These are phyloP conservation scores for Diaporthe humulicola DNA, from an alignment of 2,329 filamentous ascomycete species.

Conservation along the genomic window DNA sequence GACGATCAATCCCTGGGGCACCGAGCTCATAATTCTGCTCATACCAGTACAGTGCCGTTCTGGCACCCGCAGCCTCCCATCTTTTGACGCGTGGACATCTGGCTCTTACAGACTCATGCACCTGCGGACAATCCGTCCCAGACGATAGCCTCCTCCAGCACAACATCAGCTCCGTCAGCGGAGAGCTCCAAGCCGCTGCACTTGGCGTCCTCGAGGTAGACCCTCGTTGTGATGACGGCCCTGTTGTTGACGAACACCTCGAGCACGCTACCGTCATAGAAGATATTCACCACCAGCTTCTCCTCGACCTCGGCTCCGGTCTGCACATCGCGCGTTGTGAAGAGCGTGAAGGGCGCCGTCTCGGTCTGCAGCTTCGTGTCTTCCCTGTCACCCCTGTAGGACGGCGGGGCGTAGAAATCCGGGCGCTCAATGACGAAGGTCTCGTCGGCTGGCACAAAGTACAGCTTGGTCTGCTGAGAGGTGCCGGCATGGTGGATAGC, in stretches of 20 bases:
- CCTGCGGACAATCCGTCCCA: constrained; percentile 29
- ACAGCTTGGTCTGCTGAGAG: constrained; percentile 51
- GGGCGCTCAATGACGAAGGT: constrained; percentile 56
- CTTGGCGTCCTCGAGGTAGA: constrained; percentile 46
- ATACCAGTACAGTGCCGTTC: too few species aligned
- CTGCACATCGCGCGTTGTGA: constrained; percentile 47
- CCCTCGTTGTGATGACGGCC: constrained; percentile 55
- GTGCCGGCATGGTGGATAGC: constrained; percentile 44
- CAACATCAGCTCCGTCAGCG: constrained; percentile 35
- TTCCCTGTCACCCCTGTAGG: background rate
- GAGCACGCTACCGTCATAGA: constrained; percentile 57
- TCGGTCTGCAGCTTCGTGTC: constrained; percentile 51
- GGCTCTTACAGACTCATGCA: background rate
- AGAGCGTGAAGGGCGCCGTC: constrained; percentile 60
- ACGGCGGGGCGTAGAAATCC: constrained; percentile 38
- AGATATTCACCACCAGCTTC: constrained; percentile 54
- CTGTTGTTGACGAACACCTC: constrained; percentile 61
- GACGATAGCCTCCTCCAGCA: constrained; percentile 24
- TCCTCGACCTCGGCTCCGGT: constrained; percentile 47
- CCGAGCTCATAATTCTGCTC: background rate
- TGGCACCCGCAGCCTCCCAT: background rate
- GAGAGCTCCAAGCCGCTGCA: constrained; percentile 46
- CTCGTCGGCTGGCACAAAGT: constrained; percentile 54
- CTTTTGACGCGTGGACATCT: background rate
- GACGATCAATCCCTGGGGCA: background rate